These are phyloP conservation scores for Inga oerstediana DNA, from an alignment of 306 rosid species.

Conservation along the genomic window DNA sequence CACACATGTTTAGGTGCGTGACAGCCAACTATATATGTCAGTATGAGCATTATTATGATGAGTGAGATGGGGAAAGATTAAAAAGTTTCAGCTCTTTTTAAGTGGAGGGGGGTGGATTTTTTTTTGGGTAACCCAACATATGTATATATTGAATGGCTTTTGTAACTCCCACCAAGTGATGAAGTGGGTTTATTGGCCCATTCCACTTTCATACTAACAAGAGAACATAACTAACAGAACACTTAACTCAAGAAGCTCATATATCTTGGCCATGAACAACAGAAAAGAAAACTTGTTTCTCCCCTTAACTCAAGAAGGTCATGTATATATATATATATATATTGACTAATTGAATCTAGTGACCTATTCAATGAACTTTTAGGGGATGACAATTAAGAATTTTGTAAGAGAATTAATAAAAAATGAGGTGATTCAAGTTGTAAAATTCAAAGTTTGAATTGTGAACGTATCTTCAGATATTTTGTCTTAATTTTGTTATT, in stretches of 20 bases:
- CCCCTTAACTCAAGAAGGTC: not conserved
- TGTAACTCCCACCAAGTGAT: not conserved
- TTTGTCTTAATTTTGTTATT: no score
- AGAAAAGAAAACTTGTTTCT: not conserved
- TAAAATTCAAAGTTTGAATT: no score
- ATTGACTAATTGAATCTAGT: no score
- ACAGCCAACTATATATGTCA: not conserved
- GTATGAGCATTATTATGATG: not conserved
- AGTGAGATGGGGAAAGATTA: not conserved
- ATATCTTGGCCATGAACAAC: not conserved
- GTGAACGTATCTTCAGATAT: not conserved
- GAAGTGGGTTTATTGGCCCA: not conserved
- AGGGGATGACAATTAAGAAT: not conserved
- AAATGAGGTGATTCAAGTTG: not conserved
- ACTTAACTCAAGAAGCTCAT: no score
- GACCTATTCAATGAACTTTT: no score
- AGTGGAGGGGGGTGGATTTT: not conserved
- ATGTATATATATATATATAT: no score
- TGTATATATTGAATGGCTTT: not conserved
- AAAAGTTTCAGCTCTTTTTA: not conserved
- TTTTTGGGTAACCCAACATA: not conserved
- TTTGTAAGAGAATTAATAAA: no score
- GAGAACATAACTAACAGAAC: not conserved
- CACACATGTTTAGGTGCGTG: not conserved
- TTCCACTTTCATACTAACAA: not conserved